These are phyloP conservation scores for Schwanniomyces pseudopolymorphus DNA, from an alignment of 805 yeast genomes.

Conservation along the genomic window DNA sequence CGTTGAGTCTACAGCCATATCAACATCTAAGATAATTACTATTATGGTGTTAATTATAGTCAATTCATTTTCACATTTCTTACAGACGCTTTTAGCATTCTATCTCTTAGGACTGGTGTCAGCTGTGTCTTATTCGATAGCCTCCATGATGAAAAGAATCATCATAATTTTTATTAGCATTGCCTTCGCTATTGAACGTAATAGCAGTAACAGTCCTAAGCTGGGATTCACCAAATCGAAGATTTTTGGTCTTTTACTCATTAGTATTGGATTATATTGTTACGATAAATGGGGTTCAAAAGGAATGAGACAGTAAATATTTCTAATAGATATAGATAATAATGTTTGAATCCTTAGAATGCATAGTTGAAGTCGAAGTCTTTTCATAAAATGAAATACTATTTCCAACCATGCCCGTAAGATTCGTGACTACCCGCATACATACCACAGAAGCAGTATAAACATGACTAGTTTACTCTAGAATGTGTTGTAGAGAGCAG, in stretches of 20 bases:
- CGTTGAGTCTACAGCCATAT: constrained; percentile 6
- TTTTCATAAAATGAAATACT: background rate
- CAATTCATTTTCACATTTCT: constrained; percentile 75
- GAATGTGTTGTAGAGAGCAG: constrained; percentile 53
- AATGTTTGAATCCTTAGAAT: constrained; percentile 45
- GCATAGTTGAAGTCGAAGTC: constrained; percentile 27
- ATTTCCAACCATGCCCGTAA: constrained; percentile 37
- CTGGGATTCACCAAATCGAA: constrained; percentile 41
- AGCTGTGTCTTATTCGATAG: constrained; percentile 83
- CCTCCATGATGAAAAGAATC: constrained; percentile 85
- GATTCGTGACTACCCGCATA: constrained; percentile 39
- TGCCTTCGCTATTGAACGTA: constrained; percentile 50
- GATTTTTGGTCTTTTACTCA: constrained; percentile 47
- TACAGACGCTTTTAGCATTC: constrained; percentile 79
- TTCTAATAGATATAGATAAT: background rate
- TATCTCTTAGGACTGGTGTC: constrained; percentile 78
- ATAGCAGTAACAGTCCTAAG: constrained; percentile 7
- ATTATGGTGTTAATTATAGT: constrained; percentile 54
- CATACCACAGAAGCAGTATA: background rate
- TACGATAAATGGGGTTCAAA: constrained; percentile 64
- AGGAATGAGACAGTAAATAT: constrained; percentile 11
- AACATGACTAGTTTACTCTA: constrained; percentile 39
- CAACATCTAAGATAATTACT: constrained; percentile 20
- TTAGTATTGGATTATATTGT: constrained; percentile 56
- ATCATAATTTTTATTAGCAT: constrained; percentile 73